phyloP scores from a whole-genome alignment of 352 stramenopile genomes.

The Globisporangium splendens region DNA sequence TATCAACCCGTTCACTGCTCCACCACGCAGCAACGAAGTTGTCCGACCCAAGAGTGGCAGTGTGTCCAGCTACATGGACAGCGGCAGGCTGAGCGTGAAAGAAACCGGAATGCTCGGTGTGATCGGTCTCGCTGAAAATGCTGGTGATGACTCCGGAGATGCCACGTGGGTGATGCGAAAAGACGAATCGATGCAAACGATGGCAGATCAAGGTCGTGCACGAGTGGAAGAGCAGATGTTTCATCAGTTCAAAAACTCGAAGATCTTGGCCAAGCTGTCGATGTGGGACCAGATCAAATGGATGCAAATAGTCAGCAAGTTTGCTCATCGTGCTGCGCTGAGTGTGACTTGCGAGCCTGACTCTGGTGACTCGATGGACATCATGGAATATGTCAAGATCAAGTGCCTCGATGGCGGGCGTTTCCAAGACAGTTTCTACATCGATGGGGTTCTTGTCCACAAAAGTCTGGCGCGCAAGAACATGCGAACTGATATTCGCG shows the following conservation, averaged over 20 bases:
- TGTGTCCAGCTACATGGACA: slow-evolving; percentile 20
- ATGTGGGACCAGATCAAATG: slow-evolving; percentile 75
- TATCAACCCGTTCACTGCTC: slow-evolving; percentile 42
- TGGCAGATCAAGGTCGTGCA: slow-evolving; percentile 58
- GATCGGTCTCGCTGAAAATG: slow-evolving; percentile 64
- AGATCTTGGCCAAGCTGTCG: slow-evolving; percentile 44
- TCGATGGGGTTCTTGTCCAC: slow-evolving; percentile 85
- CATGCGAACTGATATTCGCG: slow-evolving; percentile 78
- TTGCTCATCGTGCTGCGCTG: slow-evolving; percentile 57
- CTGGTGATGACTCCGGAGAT: slow-evolving; percentile 49
- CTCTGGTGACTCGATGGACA: slow-evolving; percentile 68
- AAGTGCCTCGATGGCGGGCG: slow-evolving; percentile 76
- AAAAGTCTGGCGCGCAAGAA: slow-evolving; percentile 80
- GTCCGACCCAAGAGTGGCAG: slow-evolving; percentile 11
- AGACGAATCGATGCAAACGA: slow-evolving; percentile 42
- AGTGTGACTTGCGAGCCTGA: slow-evolving; percentile 68
- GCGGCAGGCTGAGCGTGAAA: slow-evolving; percentile 29
- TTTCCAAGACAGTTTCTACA: slow-evolving; percentile 84
- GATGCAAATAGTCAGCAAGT: slow-evolving; percentile 82
- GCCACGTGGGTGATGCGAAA: slow-evolving; percentile 32
- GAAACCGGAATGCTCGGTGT: slow-evolving; percentile 54
- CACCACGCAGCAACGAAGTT: not conserved
- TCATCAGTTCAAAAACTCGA: slow-evolving; percentile 52
- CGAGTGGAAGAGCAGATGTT: slow-evolving; percentile 78
- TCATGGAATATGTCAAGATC: slow-evolving; percentile 84